Conservation (phyloP, 176 grass and related monocot genomes). For the Zizania latifolia region DNA sequence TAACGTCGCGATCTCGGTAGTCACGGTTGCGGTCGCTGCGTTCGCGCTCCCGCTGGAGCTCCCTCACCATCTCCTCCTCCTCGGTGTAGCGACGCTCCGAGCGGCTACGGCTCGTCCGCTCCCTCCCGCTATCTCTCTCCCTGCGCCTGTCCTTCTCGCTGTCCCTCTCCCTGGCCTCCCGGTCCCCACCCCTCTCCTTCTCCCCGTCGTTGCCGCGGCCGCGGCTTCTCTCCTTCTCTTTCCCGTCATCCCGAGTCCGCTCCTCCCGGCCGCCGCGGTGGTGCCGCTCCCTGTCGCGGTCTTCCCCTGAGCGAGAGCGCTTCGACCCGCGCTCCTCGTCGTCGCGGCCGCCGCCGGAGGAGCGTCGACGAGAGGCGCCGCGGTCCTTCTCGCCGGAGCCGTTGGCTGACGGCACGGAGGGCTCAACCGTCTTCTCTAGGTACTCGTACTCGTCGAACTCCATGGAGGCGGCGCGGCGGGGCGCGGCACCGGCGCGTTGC, state of each 20-base stretch:
- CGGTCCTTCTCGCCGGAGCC: conserved; percentile 63
- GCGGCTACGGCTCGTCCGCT: conserved; percentile 62
- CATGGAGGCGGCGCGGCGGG: conserved; percentile 38
- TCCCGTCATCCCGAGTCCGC: conserved; percentile 51
- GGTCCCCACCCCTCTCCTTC: conserved; percentile 18
- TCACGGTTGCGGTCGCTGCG: conserved; percentile 38
- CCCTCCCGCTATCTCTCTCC: conserved; percentile 34
- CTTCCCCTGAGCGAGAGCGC: conserved; percentile 53
- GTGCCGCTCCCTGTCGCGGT: conserved; percentile 33
- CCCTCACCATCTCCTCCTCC: conserved; percentile 60
- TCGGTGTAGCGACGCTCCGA: conserved; percentile 49
- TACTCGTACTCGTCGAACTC: conserved; percentile 99
- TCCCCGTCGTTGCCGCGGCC: too few relatives aligned
- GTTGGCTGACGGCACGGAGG: conserved; percentile 37
- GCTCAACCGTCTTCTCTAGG: conserved; percentile 84
- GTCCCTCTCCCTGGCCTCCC: conserved; percentile 24
- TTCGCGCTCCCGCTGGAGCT: conserved; percentile 43
- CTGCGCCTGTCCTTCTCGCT: conserved; percentile 24
- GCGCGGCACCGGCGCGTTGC: too few relatives aligned
- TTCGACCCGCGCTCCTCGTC: conserved; percentile 57
- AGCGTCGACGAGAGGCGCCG: conserved; percentile 41
- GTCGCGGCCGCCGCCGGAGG: conserved; percentile 35
- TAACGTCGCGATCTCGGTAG: conserved; percentile 64
- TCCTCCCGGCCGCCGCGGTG: conserved; percentile 47
- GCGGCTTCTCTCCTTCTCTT: conserved; percentile 48